Evolutionary conservation across 495 filamentous ascomycete genomes (phyloP).

Genomic region (Copromyces sp.): DNA sequence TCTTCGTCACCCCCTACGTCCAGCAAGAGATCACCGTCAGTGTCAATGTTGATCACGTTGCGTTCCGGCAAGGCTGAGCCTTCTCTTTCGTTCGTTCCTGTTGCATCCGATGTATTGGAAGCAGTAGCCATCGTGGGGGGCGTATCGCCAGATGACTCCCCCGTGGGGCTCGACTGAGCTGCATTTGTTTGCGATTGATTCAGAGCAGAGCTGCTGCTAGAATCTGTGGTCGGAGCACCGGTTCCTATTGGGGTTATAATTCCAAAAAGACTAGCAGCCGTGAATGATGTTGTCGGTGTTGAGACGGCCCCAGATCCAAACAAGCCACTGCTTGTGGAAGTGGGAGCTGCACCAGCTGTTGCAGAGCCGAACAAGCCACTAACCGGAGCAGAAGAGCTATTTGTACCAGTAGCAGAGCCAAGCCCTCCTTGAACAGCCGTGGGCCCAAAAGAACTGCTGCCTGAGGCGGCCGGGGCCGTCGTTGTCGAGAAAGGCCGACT

Average conservation of each 20-base stretch:
- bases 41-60: neutral
- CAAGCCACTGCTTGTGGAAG: neutral
- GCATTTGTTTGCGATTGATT: neutral
- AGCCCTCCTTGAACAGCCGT: neutral
- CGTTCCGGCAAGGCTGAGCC: neutral
- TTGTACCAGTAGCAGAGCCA: neutral
- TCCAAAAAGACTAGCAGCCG: neutral
- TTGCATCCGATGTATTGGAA: neutral
- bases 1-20: neutral
- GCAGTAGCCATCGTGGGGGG: neutral
- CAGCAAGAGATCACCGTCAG: conserved; percentile 5
- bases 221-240: too few relatives aligned
- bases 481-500: neutral
- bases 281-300: neutral
- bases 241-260: neutral
- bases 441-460: neutral
- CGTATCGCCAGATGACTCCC: neutral
- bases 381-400: neutral
- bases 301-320: neutral
- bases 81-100: neutral
- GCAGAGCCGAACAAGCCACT: neutral
- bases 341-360: neutral
- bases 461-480: neutral
- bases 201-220: neutral
- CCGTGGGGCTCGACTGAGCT: neutral